Base-by-base conservation (phyloP, 192 early-diverging fungal species). In the Geosiphon pyriformis region DNA sequence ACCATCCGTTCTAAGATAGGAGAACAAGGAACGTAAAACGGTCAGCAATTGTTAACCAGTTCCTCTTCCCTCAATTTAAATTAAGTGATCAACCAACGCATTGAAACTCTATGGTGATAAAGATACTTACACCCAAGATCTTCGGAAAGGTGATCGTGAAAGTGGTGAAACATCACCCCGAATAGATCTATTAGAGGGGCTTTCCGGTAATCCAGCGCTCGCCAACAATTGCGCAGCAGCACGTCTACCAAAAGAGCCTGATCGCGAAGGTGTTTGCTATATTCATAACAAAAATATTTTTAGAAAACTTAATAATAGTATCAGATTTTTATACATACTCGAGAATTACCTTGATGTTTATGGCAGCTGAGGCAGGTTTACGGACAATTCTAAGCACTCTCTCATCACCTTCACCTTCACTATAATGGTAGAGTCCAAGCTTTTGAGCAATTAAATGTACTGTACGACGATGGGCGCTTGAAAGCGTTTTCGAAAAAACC, bases 401-500 rank as follows among this genome's bases (percentile, higher is more conserved):
- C 4, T 82, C 74, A 29, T 73, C 69, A 23, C 75, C 78, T 48
- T 78, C 80, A 27, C 82, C 78, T 22, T 84, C 82, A 0, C 66
- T 78, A 48, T 69, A 80, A 23, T 81, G 73, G 29, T 70, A 68
- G 26, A 85, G 74, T 8, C 84, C 85, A 56, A 91, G 72, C 12
- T 86, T 84, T 67, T 91, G 87, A 30, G 88, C 85, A 73, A 91
- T 88, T 25, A 88, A 71, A 72, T 84, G 85, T 60, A 86, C 69
- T 37, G 79, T 78, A 65, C 83, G 77, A 23, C 85, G 82, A 60
- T 88, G 84, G 32, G 82, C 78, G 23, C 80, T 68, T 63, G 79
- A 80, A 26, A 85, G 69, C 30, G 80, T 74, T 66, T 82, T 84
- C 4, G 86, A 78, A 62, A 88, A 87, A 57, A 83, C 78, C 49